Evolutionary conservation across 2,329 filamentous ascomycete genomes (phyloP).

Genomic region (Cladophialophora exuberans): DNA sequence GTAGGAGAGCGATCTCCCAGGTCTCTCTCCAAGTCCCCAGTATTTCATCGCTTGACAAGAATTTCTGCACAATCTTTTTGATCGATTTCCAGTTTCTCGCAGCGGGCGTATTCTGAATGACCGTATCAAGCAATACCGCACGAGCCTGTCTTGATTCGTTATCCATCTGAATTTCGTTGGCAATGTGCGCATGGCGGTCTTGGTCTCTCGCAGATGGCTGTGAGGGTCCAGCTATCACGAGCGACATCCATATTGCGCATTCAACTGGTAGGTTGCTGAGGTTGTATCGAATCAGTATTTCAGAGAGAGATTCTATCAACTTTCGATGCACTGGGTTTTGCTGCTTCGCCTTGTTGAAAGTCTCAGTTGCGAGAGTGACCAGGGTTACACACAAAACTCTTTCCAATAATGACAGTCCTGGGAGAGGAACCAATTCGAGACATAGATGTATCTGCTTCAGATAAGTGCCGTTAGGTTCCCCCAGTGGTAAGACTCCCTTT

Average conservation of each 20-base stretch:
- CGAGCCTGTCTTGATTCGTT: background rate
- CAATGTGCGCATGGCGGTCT: background rate
- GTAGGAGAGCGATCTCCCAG: conserved; percentile 4
- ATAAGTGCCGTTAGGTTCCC: conserved; percentile 14
- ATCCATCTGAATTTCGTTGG: background rate
- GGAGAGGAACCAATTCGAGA: conserved; percentile 9
- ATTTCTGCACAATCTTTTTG: conserved; percentile 3
- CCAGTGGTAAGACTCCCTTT: conserved; percentile 5
- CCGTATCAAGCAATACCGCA: conserved; percentile 5
- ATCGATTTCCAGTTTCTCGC: conserved; percentile 13
- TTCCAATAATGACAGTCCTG: conserved; percentile 1
- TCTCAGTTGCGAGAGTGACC: conserved; percentile 1
- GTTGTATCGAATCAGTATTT: conserved; percentile 5
- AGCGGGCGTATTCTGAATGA: background rate
- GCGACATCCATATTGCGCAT: conserved; percentile 10
- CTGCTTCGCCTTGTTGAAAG: conserved; percentile 2
- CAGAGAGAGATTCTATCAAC: conserved; percentile 10
- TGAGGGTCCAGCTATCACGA: conserved; percentile 11
- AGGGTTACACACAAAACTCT: conserved; percentile 3
- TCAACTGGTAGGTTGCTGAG: background rate
- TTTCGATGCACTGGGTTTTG: conserved; percentile 10
- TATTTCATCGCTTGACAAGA: conserved; percentile 3
- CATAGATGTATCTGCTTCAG: conserved; percentile 6
- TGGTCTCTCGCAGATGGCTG: background rate
- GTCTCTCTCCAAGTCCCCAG: conserved; percentile 8